Percentiles rank a stretch among this genome's conserved stretches.
Evolutionary conservation across 73 alveolate species (phyloP).

Genomic region (Tetrahymena thermophila): DNA sequence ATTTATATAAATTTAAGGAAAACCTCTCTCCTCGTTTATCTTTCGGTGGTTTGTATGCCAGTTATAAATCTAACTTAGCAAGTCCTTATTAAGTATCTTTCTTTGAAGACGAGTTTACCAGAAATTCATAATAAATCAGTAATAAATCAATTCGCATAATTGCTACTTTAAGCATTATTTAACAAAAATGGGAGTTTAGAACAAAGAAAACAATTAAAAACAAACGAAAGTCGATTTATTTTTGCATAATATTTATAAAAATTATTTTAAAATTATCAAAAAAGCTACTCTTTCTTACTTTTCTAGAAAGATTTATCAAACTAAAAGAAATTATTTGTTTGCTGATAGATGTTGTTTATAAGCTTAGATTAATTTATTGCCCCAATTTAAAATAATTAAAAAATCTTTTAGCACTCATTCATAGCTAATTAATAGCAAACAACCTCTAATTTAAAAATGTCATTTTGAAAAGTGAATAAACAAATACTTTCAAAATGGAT

Average conservation of each 20-base stretch:
- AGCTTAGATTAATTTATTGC: not conserved
- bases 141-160: not conserved
- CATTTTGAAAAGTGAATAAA: no score
- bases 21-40: not conserved
- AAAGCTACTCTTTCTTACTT: not conserved
- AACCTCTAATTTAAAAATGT: no score
- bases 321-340: not conserved
- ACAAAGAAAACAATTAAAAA: no score
- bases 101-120: not conserved
- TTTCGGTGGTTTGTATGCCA: not conserved
- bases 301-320: not conserved
- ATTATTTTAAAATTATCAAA: not conserved
- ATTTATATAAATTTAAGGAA: not conserved
- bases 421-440: no score
- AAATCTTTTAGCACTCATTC: not conserved
- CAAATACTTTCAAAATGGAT: no score
- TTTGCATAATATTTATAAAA: not conserved
- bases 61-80: not conserved
- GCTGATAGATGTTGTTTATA: not conserved
- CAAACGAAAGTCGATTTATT: no score
- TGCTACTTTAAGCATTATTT: not conserved
- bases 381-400: not conserved
- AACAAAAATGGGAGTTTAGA: not conserved
- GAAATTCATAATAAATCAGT: not conserved
- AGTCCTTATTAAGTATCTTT: not conserved